Conservation (phyloP, 228 moss, liverwort and hornwort genomes). For the Sphagnum fallax region DNA sequence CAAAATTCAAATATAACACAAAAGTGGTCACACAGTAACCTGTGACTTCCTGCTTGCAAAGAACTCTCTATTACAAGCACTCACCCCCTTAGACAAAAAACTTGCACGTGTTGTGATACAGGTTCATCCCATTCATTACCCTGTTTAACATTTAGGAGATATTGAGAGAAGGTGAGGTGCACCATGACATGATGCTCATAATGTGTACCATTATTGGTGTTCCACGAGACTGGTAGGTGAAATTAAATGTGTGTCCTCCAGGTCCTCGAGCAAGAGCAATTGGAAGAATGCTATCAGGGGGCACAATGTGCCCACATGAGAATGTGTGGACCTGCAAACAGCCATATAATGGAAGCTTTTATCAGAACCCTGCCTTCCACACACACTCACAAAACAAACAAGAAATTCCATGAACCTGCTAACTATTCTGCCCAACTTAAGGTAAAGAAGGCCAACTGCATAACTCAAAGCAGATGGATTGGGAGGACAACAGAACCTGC, state of each 20-base stretch:
- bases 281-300: conserved; percentile 88
- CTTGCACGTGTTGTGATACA: no score
- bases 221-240: conserved; percentile 78
- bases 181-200: background rate
- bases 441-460: background rate
- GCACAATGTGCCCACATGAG: conserved; percentile 93
- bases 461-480: background rate
- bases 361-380: no score
- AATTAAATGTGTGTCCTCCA: conserved; percentile 62
- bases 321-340: conserved; percentile 61
- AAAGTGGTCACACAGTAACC: no score
- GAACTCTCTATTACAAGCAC: no score
- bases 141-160: no score
- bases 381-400: background rate
- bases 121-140: no score
- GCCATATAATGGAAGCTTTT: background rate
- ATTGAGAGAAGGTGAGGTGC: no score
- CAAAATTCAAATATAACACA: background rate
- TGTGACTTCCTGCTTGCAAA: no score
- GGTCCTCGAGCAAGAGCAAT: conserved; percentile 82
- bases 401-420: background rate
- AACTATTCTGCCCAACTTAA: background rate
- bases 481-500: background rate
- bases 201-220: conserved; percentile 35
- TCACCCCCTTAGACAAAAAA: no score